These are phyloP conservation scores for Physcomitrellopsis africana DNA, from an alignment of 225 moss, liverwort and hornwort species.

Conservation along the genomic window DNA sequence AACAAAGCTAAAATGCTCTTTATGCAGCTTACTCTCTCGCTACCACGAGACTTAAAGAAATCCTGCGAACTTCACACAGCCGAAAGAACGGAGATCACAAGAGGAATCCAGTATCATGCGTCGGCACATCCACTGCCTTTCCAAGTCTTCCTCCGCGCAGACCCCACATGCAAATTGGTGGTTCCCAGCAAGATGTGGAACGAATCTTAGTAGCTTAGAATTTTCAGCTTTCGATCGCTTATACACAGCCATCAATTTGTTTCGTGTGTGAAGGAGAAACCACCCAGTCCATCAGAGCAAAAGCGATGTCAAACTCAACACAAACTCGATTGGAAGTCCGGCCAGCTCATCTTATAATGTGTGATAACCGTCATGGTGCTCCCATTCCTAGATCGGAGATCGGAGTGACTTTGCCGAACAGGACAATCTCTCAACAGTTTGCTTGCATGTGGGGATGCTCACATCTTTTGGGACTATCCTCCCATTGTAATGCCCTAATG, in stretches of 20 bases:
- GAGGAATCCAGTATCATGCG: neutral
- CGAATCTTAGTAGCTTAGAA: neutral
- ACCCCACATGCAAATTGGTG: neutral
- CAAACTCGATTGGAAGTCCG: neutral
- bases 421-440: neutral
- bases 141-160: neutral
- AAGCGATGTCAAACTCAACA: neutral
- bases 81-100: neutral
- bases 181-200: neutral
- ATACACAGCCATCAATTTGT: neutral
- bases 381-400: too few species aligned
- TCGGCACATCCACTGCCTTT: conserved; percentile 9
- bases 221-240: neutral
- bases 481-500: conserved; percentile 12
- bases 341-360: neutral
- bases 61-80: neutral
- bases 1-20: conserved; percentile 4
- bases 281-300: neutral
- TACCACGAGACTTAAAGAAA: neutral
- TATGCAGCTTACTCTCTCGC: neutral
- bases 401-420: too few species aligned
- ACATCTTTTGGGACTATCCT: neutral
- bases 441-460: neutral
- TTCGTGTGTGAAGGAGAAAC: neutral
- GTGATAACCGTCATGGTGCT: too few species aligned